These are phyloP conservation scores for Vigna unguiculata DNA, from an alignment of 306 rosid species.

Conservation along the genomic window DNA sequence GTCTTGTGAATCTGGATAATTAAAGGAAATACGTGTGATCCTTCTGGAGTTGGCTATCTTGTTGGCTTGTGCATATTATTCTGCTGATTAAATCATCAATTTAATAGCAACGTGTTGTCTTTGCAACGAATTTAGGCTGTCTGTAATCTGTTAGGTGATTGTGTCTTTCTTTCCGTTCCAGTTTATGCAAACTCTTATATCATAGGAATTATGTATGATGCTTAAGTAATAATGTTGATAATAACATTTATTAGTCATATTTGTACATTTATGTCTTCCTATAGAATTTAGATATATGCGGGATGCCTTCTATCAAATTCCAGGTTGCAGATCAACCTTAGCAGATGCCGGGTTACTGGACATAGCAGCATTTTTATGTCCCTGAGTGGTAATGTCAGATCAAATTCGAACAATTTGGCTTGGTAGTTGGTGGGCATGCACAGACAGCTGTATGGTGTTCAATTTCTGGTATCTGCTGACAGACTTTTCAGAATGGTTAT, in stretches of 20 bases:
- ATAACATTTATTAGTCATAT: constrained; percentile 47
- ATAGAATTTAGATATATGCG: constrained; percentile 61
- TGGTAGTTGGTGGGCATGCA: constrained; percentile 52
- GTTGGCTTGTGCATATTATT: constrained; percentile 21
- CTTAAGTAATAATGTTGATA: constrained; percentile 32
- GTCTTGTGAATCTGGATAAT: constrained; percentile 27
- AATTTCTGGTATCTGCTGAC: constrained; percentile 43
- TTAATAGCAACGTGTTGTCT: constrained; percentile 10
- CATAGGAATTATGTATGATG: not conserved
- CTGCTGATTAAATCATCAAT: constrained; percentile 18
- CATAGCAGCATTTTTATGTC: constrained; percentile 51
- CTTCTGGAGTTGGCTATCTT: constrained; percentile 24
- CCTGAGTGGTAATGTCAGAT: constrained; percentile 54
- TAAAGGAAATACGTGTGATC: constrained; percentile 34
- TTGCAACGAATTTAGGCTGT: constrained; percentile 23
- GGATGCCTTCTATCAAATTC: constrained; percentile 74
- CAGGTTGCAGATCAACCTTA: constrained; percentile 75
- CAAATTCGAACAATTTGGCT: constrained; percentile 54
- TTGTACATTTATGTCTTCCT: constrained; percentile 47
- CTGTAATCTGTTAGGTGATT: constrained; percentile 32
- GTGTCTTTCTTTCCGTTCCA: constrained; percentile 4
- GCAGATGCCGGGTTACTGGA: constrained; percentile 59
- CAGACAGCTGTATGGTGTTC: constrained; percentile 45
- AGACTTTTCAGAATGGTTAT: constrained; percentile 38
- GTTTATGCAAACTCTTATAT: constrained; percentile 32